Conservation (phyloP, 2,329 filamentous ascomycete species). For the Samsoniella hepiali region DNA sequence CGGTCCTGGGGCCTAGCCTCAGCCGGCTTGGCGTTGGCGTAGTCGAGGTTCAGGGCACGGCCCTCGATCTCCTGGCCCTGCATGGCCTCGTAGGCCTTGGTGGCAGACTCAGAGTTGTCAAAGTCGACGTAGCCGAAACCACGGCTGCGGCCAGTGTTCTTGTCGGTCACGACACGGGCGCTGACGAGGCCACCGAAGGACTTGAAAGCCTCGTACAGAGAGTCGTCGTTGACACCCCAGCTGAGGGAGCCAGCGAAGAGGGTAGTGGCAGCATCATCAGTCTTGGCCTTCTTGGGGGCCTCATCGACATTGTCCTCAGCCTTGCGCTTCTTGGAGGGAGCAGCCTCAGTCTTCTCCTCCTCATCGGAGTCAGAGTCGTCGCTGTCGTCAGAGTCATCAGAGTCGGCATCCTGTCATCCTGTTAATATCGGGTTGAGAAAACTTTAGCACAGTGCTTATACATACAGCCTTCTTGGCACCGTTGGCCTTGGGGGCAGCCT, state of each 20-base stretch:
- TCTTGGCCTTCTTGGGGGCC: slow-evolving; percentile 66
- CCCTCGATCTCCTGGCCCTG: slow-evolving; percentile 71
- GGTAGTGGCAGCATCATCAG: slow-evolving; percentile 52
- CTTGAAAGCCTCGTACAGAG: slow-evolving; percentile 78
- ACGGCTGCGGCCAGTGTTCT: slow-evolving; percentile 76
- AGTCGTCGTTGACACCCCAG: slow-evolving; percentile 85
- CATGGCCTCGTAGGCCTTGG: slow-evolving; percentile 71
- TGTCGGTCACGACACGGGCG: slow-evolving; percentile 80
- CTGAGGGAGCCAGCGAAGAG: slow-evolving; percentile 88
- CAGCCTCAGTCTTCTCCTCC: slow-evolving; percentile 34
- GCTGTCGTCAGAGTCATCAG: slow-evolving; percentile 33
- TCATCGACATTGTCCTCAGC: slow-evolving; percentile 48
- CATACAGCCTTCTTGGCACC: slow-evolving; percentile 27
- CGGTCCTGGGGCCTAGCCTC: slow-evolving; percentile 52
- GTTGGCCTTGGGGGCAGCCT: slow-evolving; percentile 31
- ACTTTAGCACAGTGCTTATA: background rate
- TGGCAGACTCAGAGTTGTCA: slow-evolving; percentile 61
- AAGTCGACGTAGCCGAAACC: slow-evolving; percentile 95
- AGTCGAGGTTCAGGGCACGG: slow-evolving; percentile 75
- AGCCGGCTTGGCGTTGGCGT: slow-evolving; percentile 64
- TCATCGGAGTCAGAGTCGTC: slow-evolving; percentile 33
- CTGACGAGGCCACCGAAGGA: slow-evolving; percentile 68
- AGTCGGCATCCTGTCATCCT: slow-evolving; percentile 29
- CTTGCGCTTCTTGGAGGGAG: slow-evolving; percentile 47
- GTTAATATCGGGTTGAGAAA: slow-evolving; percentile 21